Percentiles rank a stretch among this genome's conserved stretches.
These are phyloP conservation scores for Plasmopara halstedii DNA, from an alignment of 352 stramenopile genomes.

Conservation along the genomic window DNA sequence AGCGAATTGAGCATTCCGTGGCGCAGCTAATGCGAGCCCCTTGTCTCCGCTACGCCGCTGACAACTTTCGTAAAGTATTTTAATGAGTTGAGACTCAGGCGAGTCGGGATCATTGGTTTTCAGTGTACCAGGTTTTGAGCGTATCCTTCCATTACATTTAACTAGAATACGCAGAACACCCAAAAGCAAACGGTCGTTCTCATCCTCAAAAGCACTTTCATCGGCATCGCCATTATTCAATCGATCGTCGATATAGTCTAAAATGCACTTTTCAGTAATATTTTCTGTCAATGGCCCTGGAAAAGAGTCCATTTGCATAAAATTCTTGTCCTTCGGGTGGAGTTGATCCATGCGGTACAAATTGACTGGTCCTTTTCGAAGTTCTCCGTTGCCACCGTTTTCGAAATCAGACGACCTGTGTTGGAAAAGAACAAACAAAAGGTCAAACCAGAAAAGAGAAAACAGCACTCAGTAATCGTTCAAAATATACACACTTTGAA, in stretches of 20 bases:
- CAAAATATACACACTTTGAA: constrained; percentile 40
- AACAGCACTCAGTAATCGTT: too few relatives aligned
- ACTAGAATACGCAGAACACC: constrained; percentile 64
- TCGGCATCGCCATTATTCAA: constrained; percentile 28
- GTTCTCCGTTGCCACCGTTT: constrained; percentile 41
- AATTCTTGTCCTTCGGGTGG: constrained; percentile 57
- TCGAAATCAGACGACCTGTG: constrained; percentile 46
- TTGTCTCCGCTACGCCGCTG: constrained; percentile 50
- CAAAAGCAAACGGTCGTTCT: constrained; percentile 65
- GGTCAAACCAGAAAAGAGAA: too few relatives aligned
- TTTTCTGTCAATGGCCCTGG: constrained; percentile 66
- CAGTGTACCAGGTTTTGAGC: constrained; percentile 30
- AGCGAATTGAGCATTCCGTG: constrained; percentile 31
- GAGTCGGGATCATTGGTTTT: constrained; percentile 49
- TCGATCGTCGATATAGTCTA: constrained; percentile 59
- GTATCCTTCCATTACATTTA: constrained; percentile 74
- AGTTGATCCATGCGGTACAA: constrained; percentile 79
- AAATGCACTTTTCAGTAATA: constrained; percentile 47
- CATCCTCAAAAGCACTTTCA: constrained; percentile 20
- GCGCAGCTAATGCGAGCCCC: constrained; percentile 32
- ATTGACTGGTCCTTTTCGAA: constrained; percentile 74
- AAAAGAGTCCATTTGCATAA: constrained; percentile 67
- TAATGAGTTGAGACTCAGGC: constrained; percentile 58
- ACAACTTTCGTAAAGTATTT: constrained; percentile 61
- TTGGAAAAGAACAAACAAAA: neutral